Percentiles rank a stretch among this genome's conserved stretches.
These are phyloP conservation scores for Colletotrichum tofieldiae DNA, from an alignment of 2,329 filamentous ascomycete species.

Conservation along the genomic window DNA sequence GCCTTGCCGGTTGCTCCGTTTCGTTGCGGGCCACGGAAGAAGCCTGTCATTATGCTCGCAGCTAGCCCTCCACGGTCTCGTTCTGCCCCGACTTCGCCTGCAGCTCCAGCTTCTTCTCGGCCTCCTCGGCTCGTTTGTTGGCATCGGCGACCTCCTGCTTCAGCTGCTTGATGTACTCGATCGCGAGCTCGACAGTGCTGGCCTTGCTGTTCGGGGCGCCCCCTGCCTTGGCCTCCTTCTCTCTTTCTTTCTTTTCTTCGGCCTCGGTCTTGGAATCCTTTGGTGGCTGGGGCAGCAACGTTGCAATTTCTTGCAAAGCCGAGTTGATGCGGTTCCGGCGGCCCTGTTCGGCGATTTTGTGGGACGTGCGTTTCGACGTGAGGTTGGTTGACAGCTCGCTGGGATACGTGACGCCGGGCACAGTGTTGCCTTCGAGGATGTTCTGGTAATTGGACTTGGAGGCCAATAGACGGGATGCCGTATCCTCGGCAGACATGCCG, in stretches of 20 bases:
- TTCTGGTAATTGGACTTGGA: slow-evolving; percentile 99
- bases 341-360: slow-evolving; percentile 98
- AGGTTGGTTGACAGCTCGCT: slow-evolving; percentile 93
- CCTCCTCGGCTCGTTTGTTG: slow-evolving; percentile 73
- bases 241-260: slow-evolving; percentile 64
- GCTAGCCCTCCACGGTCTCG: slow-evolving; percentile 1
- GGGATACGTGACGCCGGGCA: slow-evolving; percentile 92
- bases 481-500: slow-evolving; percentile 69
- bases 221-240: slow-evolving; percentile 55
- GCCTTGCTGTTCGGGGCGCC: slow-evolving; percentile 88
- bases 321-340: slow-evolving; percentile 95
- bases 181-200: slow-evolving; percentile 96
- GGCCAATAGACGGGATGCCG: slow-evolving; percentile 82
- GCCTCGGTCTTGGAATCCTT: slow-evolving; percentile 60
- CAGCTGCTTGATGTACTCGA: slow-evolving; percentile 92
- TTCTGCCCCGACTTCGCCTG: slow-evolving; percentile 4
- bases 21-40: not conserved
- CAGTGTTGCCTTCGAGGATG: slow-evolving; percentile 91
- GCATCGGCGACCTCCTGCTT: slow-evolving; percentile 80
- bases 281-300: slow-evolving; percentile 78
- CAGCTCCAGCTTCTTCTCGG: slow-evolving; percentile 72
- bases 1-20: not conserved
- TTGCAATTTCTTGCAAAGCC: slow-evolving; percentile 91
- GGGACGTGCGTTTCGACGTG: slow-evolving; percentile 95
- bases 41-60: not conserved